Base-by-base conservation (phyloP, 139 green algal species). In the Chlorella sorokiniana region DNA sequence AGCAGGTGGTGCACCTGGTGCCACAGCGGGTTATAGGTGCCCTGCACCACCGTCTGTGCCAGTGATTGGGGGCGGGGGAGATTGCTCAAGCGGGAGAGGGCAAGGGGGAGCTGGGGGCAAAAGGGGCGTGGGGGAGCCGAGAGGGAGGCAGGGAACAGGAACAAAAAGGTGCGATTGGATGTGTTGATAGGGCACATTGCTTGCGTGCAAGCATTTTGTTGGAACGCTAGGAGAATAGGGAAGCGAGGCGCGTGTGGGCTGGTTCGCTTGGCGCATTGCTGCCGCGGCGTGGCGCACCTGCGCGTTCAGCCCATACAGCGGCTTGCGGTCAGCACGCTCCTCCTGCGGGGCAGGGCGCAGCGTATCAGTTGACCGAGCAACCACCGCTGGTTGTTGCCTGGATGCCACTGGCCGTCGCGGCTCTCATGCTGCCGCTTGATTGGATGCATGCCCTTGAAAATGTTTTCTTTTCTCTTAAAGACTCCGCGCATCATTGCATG, bases 21-120 rank as follows among this genome's bases (percentile, higher is more conserved):
- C 79, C 79, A 86, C 44, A 88, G 42, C 0, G 84, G 79, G 73
- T 86, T 86, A 71, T 83, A 76, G 27, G 79, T 86, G 27, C 76
- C 84, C 68, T 83, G 72, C n/a, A 67, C 54, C 0, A 78, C 45
- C 16, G 20, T 11, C 76, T 82, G 76, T 37, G 16, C 5, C 29
- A 8, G 35, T 23, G 37, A 8, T 10, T 23, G 38, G 27, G 23
- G 14, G 16, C 10, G 11, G 33, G 14, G 33, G 48, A 37, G 44
- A 3, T 25, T 25, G 22, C 2, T 3, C 18, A 22, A 74, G 63
- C 4, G 38, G 65, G 14, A 5, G 4, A 16, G 40, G 2, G 22
- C 25, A 9, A 52, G 10, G 40, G 35, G 67, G 16, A 14, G 38
- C 38, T 8, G 11, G 14, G 37, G 40, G 38, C 8, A 8, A 38